A percentile compares a stretch with the other conserved stretches of the same genome.
phyloP scores from a whole-genome alignment of 2,329 filamentous ascomycete genomes.

The Penicillium sp. region DNA sequence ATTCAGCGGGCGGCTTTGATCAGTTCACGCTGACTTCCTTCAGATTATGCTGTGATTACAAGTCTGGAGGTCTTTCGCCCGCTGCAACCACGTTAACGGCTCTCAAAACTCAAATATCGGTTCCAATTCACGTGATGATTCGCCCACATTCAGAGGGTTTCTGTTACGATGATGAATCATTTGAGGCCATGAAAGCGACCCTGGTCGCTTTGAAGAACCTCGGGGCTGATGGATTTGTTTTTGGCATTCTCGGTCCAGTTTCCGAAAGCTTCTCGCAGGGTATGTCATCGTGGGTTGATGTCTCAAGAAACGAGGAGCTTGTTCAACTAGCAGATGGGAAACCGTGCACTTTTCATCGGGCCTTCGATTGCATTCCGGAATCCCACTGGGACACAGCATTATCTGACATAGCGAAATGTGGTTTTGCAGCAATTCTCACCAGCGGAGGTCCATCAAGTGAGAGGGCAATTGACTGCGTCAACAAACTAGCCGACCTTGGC shows the following conservation, averaged over 20 bases:
- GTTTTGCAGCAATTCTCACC: constrained; percentile 51
- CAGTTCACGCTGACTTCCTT: constrained; percentile 36
- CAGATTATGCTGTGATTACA: constrained; percentile 23
- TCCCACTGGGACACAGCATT: constrained; percentile 24
- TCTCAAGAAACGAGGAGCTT: constrained; percentile 41
- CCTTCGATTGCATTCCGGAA: constrained; percentile 47
- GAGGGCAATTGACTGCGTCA: constrained; percentile 36
- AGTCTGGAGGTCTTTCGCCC: constrained; percentile 18
- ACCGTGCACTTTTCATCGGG: constrained; percentile 56
- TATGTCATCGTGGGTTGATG: constrained; percentile 36
- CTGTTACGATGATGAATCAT: constrained; percentile 43
- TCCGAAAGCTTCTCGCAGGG: not conserved
- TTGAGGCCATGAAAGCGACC: constrained; percentile 44
- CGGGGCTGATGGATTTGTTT: constrained; percentile 51
- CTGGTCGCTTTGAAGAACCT: constrained; percentile 37
- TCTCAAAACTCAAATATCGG: constrained; percentile 27
- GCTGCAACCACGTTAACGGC: constrained; percentile 18
- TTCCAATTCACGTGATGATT: constrained; percentile 55
- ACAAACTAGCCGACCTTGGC: constrained; percentile 30
- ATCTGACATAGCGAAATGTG: constrained; percentile 41
- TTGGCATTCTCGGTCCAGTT: constrained; percentile 45
- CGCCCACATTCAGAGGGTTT: constrained; percentile 51
- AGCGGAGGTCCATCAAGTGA: constrained; percentile 43
- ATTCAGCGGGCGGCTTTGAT: not conserved
- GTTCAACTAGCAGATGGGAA: constrained; percentile 42